These are phyloP conservation scores for Ascochyta fabae DNA, from an alignment of 2,329 filamentous ascomycete species.

Conservation along the genomic window DNA sequence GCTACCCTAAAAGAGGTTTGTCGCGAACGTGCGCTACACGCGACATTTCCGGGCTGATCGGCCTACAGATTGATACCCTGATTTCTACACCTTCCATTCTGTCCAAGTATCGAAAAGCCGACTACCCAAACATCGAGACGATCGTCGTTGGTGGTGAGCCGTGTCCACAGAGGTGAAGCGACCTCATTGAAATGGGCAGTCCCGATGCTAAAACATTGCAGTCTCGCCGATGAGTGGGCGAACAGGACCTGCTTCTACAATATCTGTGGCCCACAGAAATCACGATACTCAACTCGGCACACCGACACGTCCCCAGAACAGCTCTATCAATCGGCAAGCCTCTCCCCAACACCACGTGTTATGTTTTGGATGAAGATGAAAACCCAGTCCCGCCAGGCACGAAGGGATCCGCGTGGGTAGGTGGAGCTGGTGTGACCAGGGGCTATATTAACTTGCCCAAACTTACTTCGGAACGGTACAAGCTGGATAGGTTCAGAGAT, in stretches of 20 bases:
- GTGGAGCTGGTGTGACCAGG: constrained; percentile 61
- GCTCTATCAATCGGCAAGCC: constrained; percentile 62
- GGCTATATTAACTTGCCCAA: constrained; percentile 63
- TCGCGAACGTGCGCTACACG: background rate
- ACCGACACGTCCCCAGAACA: constrained; percentile 56
- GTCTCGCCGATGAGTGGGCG: constrained; percentile 64
- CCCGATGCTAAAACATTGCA: constrained; percentile 18
- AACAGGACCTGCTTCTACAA: constrained; percentile 54
- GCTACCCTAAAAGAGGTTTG: constrained; percentile 55
- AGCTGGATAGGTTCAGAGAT: constrained; percentile 58
- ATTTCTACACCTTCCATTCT: constrained; percentile 64
- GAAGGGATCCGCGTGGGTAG: constrained; percentile 64
- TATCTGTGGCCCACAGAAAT: constrained; percentile 66
- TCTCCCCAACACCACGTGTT: constrained; percentile 64
- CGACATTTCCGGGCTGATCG: constrained; percentile 6
- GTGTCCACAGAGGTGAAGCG: constrained; percentile 52
- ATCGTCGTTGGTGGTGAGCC: constrained; percentile 65
- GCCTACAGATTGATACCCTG: constrained; percentile 56
- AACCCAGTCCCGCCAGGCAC: constrained; percentile 56
- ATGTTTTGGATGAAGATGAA: constrained; percentile 59
- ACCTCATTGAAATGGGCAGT: background rate
- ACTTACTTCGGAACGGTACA: constrained; percentile 59
- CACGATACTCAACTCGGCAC: constrained; percentile 65
- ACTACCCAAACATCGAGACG: constrained; percentile 60
- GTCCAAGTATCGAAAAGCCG: constrained; percentile 55